phyloP scores from a whole-genome alignment of 495 filamentous ascomycete genomes.

The Evansstolkia leycettana region DNA sequence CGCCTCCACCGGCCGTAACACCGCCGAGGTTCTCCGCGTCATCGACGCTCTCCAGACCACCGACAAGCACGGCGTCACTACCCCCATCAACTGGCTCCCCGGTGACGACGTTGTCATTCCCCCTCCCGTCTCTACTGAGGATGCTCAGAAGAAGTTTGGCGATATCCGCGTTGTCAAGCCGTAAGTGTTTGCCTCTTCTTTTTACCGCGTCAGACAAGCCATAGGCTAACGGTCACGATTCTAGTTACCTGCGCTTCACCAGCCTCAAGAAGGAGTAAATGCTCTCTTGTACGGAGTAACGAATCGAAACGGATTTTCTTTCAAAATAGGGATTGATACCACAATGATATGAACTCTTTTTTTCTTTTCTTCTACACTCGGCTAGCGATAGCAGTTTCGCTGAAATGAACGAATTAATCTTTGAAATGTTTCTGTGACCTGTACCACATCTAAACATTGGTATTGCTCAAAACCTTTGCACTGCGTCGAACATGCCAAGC shows the following conservation, averaged over 20 bases:
- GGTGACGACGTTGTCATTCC: conserved; percentile 61
- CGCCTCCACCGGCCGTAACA: conserved; percentile 51
- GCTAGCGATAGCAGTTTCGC: not conserved
- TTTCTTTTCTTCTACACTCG: not conserved
- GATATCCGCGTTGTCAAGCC: conserved; percentile 53
- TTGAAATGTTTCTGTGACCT: not conserved
- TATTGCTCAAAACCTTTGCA: not conserved
- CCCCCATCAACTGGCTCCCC: conserved; percentile 51
- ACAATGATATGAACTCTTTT: too few relatives aligned
- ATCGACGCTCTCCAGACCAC: conserved; percentile 53
- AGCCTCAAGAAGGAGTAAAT: not conserved
- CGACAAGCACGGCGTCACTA: conserved; percentile 50
- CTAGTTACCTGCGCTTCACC: not conserved
- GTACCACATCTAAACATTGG: not conserved
- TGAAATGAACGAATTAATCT: not conserved
- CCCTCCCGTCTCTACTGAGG: conserved; percentile 46
- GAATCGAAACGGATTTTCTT: not conserved
- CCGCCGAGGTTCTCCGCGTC: conserved; percentile 52
- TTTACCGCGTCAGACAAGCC: not conserved
- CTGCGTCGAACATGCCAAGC: not conserved
- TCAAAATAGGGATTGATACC: not conserved
- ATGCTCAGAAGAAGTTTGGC: conserved; percentile 56
- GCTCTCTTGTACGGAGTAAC: not conserved
- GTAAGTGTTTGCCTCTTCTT: conserved; percentile 33
- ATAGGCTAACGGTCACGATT: not conserved